Conservation (phyloP, 768 basidiomycete species). For the Lactarius quietus region DNA sequence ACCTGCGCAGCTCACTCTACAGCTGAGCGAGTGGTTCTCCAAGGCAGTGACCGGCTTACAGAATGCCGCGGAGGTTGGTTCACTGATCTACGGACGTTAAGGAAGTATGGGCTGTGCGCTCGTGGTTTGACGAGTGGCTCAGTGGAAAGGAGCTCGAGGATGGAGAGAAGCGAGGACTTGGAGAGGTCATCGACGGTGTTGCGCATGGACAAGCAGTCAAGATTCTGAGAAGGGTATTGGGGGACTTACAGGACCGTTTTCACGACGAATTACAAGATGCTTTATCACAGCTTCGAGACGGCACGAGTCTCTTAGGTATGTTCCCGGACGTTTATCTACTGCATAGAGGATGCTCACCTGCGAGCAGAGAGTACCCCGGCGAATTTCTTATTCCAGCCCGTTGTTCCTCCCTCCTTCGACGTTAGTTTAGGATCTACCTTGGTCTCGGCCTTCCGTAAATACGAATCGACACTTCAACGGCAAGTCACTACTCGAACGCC, state of each 20-base stretch:
- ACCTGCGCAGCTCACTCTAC: constrained; percentile 41
- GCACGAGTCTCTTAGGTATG: constrained; percentile 33
- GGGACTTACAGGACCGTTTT: constrained; percentile 45
- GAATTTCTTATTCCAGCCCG: constrained; percentile 53
- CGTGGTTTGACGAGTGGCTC: constrained; percentile 48
- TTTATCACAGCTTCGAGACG: constrained; percentile 35
- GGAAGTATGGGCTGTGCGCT: constrained; percentile 71
- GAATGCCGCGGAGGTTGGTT: constrained; percentile 55
- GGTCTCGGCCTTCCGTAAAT: constrained; percentile 55
- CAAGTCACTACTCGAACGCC: constrained; percentile 66
- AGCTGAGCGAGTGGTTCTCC: constrained; percentile 62
- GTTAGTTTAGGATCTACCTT: constrained; percentile 35
- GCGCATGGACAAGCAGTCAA: constrained; percentile 50
- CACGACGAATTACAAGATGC: constrained; percentile 40
- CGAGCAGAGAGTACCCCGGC: constrained; percentile 49
- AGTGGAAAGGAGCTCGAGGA: constrained; percentile 39
- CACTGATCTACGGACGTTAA: constrained; percentile 50
- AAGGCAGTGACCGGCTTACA: constrained; percentile 47
- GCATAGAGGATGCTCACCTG: constrained; percentile 13
- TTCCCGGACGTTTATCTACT: constrained; percentile 15
- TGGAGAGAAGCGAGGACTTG: constrained; percentile 45
- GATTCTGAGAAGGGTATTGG: constrained; percentile 57
- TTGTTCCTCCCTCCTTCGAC: constrained; percentile 45
- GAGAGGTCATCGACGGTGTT: constrained; percentile 47
- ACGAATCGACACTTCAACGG: constrained; percentile 54